phyloP scores from a whole-genome alignment of 2,329 filamentous ascomycete species.

The Phoma sp. region DNA sequence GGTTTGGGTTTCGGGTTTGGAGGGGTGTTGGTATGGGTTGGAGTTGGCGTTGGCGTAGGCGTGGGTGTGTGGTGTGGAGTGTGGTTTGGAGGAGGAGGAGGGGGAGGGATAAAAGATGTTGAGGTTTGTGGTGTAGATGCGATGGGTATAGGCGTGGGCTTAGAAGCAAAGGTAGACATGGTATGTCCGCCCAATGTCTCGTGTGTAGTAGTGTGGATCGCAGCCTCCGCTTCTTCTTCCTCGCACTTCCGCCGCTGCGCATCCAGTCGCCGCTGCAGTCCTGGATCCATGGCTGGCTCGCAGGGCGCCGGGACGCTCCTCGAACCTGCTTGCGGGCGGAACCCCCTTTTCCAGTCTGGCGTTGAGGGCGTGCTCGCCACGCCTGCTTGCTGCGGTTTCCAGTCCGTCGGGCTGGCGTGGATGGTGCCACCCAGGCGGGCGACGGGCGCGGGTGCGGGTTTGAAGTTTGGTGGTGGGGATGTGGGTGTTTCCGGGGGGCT shows the following conservation, averaged over 20 bases:
- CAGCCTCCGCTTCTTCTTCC: background rate
- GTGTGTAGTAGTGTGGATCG: too few species aligned
- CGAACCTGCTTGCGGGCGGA: constrained; percentile 2
- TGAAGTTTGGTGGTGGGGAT: constrained; percentile 12
- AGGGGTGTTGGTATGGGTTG: too few species aligned
- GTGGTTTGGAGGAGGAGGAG: background rate
- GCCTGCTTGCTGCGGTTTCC: background rate
- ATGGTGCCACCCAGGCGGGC: constrained; percentile 22
- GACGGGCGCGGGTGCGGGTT: constrained; percentile 19
- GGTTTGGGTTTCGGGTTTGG: background rate
- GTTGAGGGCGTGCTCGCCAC: background rate
- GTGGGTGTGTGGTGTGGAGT: too few species aligned
- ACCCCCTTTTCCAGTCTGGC: constrained; percentile 3
- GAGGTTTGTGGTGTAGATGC: background rate
- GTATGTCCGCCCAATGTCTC: too few species aligned
- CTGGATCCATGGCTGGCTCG: constrained; percentile 9
- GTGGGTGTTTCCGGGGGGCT: constrained; percentile 13
- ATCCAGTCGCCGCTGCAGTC: constrained; percentile 15
- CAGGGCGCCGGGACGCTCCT: constrained; percentile 10
- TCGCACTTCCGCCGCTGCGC: constrained; percentile 17
- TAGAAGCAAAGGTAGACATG: background rate
- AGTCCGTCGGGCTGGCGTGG: constrained; percentile 2
- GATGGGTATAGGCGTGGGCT: background rate
- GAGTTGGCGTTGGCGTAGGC: too few species aligned
- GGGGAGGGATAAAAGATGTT: background rate